phyloP scores from a whole-genome alignment of 148 eudicot genomes.

The Spergularia marina region DNA sequence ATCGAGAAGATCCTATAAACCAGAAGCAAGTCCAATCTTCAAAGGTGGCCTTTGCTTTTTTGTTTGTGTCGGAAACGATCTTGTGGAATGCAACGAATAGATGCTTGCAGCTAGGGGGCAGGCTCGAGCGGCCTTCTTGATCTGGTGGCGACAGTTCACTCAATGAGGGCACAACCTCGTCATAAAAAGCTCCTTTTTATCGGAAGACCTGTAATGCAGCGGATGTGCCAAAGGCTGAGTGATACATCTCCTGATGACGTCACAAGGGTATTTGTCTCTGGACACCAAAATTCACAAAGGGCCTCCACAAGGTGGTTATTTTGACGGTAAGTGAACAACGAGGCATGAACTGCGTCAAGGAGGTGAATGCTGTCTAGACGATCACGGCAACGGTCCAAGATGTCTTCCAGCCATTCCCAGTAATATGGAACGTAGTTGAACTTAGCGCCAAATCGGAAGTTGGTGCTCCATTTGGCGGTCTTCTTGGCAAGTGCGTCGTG shows the following conservation, averaged over 20 bases:
- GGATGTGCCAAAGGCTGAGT: not conserved
- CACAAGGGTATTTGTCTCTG: not conserved
- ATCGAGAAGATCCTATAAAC: not conserved
- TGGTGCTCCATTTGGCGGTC: no score
- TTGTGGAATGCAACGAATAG: not conserved
- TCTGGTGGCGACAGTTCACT: not conserved
- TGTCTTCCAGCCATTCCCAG: not conserved
- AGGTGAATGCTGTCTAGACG: not conserved
- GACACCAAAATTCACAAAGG: not conserved
- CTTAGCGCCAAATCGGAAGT: no score
- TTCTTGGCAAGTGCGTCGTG: no score
- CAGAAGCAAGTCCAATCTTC: not conserved
- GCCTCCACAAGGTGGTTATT: not conserved
- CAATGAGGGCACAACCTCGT: not conserved
- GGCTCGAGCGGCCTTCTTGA: not conserved
- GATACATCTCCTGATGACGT: not conserved
- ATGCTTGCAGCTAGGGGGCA: not conserved
- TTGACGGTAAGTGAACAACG: not conserved
- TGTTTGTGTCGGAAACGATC: not conserved
- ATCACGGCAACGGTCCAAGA: not conserved
- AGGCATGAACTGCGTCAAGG: not conserved
- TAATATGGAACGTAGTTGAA: not conserved
- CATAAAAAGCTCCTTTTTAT: not conserved
- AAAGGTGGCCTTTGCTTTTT: not conserved
- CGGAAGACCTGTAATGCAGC: not conserved